These are phyloP conservation scores for Penicillium rolfsii DNA, from an alignment of 2,329 filamentous ascomycete genomes.

Conservation along the genomic window DNA sequence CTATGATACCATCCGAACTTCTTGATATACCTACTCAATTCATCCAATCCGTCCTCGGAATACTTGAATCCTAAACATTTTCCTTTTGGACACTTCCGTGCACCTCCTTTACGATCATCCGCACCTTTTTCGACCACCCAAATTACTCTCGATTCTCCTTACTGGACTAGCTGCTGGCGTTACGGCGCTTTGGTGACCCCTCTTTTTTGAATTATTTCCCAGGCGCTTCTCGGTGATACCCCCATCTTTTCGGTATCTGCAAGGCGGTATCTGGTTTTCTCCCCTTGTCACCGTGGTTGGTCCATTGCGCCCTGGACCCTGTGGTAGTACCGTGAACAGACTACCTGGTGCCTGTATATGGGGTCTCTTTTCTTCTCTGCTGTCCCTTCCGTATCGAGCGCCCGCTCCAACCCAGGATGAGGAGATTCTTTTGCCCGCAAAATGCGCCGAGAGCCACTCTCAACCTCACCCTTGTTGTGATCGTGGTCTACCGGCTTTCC, in stretches of 20 bases:
- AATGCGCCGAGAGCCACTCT: conserved; percentile 2
- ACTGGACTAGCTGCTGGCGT: conserved; percentile 29
- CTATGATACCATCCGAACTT: background rate
- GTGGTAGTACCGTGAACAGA: background rate
- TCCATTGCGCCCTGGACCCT: background rate
- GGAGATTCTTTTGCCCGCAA: background rate
- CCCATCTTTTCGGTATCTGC: conserved; percentile 19
- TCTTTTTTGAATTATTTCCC: conserved; percentile 22
- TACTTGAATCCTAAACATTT: background rate
- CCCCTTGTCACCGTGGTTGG: conserved; percentile 7
- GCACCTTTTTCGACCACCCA: conserved; percentile 15
- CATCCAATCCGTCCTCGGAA: background rate
- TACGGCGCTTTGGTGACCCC: conserved; percentile 20
- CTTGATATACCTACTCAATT: background rate
- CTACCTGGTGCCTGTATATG: conserved; percentile 3
- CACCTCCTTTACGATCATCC: conserved; percentile 17
- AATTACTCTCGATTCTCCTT: conserved; percentile 16
- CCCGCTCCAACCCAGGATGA: conserved; percentile 2
- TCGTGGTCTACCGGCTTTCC: conserved; percentile 3
- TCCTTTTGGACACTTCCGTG: background rate
- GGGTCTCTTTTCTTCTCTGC: background rate
- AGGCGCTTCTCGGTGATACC: conserved; percentile 25
- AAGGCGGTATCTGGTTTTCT: conserved; percentile 18
- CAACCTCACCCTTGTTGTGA: conserved; percentile 1
- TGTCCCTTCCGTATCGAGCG: background rate